Percentiles rank a stretch among this genome's conserved stretches.
phyloP scores from a whole-genome alignment of 2,329 filamentous ascomycete species.

The Epichloe hybrida region DNA sequence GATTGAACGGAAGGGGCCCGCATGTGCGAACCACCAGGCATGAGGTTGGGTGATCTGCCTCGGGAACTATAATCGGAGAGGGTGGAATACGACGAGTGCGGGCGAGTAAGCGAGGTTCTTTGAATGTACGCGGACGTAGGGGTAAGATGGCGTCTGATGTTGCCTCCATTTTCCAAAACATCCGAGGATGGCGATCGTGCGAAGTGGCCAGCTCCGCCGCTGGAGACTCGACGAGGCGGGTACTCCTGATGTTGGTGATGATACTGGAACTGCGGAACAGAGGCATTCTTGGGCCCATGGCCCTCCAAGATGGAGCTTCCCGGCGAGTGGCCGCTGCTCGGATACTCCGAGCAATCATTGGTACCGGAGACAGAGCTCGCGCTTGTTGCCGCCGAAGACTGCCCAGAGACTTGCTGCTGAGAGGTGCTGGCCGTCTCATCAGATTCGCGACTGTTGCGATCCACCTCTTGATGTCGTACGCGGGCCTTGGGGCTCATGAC shows the following conservation, averaged over 20 bases:
- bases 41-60: slow-evolving; percentile 44
- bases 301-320: slow-evolving; percentile 38
- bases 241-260: slow-evolving; percentile 40
- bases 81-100: slow-evolving; percentile 63
- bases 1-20: slow-evolving; percentile 36
- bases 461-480: slow-evolving; percentile 21
- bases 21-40: slow-evolving; percentile 27
- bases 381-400: slow-evolving; percentile 42
- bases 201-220: slow-evolving; percentile 20
- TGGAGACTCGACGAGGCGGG: slow-evolving; percentile 30
- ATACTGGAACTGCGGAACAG: slow-evolving; percentile 47
- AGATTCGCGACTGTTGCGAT: slow-evolving; percentile 40
- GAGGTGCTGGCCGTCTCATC: slow-evolving; percentile 35
- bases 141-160: slow-evolving; percentile 49
- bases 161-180: slow-evolving; percentile 33
- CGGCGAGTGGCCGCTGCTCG: slow-evolving; percentile 30
- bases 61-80: slow-evolving; percentile 54
- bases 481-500: slow-evolving; percentile 19
- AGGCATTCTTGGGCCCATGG: slow-evolving; percentile 24
- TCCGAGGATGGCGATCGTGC: slow-evolving; percentile 35
- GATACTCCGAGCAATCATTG: slow-evolving; percentile 33
- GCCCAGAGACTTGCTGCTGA: slow-evolving; percentile 32
- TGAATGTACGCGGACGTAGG: slow-evolving; percentile 40
- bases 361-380: slow-evolving; percentile 40
- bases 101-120: slow-evolving; percentile 50